A percentile compares a stretch with the other conserved stretches of the same genome.
These are phyloP conservation scores for Sporothrix phasma DNA, from an alignment of 2,329 filamentous ascomycete species.

Conservation along the genomic window DNA sequence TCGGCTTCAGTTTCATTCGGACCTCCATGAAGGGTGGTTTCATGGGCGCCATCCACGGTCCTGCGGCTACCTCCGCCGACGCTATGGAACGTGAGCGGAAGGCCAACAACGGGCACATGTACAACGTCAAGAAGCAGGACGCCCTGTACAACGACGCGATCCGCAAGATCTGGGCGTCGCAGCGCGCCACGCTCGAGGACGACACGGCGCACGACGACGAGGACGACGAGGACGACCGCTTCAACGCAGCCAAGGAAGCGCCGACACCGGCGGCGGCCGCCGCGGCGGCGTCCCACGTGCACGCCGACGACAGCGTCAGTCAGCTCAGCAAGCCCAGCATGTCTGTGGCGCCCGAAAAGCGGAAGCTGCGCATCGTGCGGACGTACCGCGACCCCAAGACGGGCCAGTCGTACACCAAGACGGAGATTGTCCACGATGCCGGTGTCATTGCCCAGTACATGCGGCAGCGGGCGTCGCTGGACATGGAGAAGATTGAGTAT, in stretches of 20 bases:
- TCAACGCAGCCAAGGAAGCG: slow-evolving; percentile 63
- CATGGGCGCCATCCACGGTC: slow-evolving; percentile 64
- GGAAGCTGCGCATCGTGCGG: slow-evolving; percentile 64
- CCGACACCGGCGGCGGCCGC: neutral
- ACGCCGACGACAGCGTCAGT: slow-evolving; percentile 66
- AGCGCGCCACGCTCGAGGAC: slow-evolving; percentile 69
- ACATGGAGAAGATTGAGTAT: slow-evolving; percentile 60
- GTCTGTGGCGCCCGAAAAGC: slow-evolving; percentile 56
- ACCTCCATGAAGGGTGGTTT: slow-evolving; percentile 98
- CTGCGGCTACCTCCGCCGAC: slow-evolving; percentile 61
- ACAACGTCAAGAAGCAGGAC: slow-evolving; percentile 94
- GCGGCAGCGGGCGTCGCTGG: slow-evolving; percentile 63
- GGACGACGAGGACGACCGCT: slow-evolving; percentile 56
- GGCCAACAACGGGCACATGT: slow-evolving; percentile 86
- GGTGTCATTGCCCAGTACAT: slow-evolving; percentile 84
- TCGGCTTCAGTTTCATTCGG: slow-evolving; percentile 94
- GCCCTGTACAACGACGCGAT: slow-evolving; percentile 87
- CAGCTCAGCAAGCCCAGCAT: slow-evolving; percentile 61
- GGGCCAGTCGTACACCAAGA: slow-evolving; percentile 51
- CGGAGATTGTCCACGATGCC: slow-evolving; percentile 65
- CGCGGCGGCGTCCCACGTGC: slow-evolving; percentile 19
- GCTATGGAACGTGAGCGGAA: slow-evolving; percentile 81
- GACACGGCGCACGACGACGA: slow-evolving; percentile 56
- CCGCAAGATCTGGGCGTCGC: slow-evolving; percentile 81
- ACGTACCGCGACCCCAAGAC: slow-evolving; percentile 43